Evolutionary conservation across 2,329 filamentous ascomycete genomes (phyloP), one percentile per base, ranked within the genome.

Genomic region (Scolecobasidium constrictum): DNA sequence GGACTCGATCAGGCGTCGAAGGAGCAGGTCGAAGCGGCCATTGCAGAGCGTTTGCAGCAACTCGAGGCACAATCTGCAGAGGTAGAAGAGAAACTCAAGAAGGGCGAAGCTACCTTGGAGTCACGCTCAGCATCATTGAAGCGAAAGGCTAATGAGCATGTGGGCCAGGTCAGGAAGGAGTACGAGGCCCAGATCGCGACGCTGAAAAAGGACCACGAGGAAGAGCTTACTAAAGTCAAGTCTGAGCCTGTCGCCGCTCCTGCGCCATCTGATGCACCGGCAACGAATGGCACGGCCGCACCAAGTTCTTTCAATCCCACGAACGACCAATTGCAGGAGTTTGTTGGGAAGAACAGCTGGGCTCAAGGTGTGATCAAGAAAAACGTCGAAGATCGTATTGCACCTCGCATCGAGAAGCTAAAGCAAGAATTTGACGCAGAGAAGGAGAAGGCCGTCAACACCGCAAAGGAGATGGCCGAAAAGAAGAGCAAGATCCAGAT

Each of bases 401-500:
- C 66, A 34, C 48, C 46, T 38, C 50, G 40, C 41, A 38, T 50
- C 16, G 50, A 61, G 42, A 60, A 65, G 35, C 49, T 54, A 16
- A 54, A 51, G 44, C 58, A 65, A 47, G 68, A 66, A 49, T 48
- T 56, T 13, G 52, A 56, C n/a, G 66, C 69, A 42, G 73, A 80
- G 48, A 72, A 82, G 58, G 81, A 33, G 37, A 28, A 49, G 11
- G 50, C 43, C 26, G 51, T 80, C 3, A 75, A 82, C 40, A 73
- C 20, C 11, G 23, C 20, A 5, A 40, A 40, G n/a, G 28, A 82
- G 47, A 73, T 92, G 64, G 78, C 80, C 35, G 76, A 79, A 26
- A 88, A 88, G 66, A 86, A 85, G 58, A 76, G 75, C 42, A 76
- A 76, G 2, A 67, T 85, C 38, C 83, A 83, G 49, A 71, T 90